Evolutionary conservation across 1,284 basidiomycete genomes (phyloP), one percentile per base, ranked within the genome.

Genomic region (Cronartium quercuum): DNA sequence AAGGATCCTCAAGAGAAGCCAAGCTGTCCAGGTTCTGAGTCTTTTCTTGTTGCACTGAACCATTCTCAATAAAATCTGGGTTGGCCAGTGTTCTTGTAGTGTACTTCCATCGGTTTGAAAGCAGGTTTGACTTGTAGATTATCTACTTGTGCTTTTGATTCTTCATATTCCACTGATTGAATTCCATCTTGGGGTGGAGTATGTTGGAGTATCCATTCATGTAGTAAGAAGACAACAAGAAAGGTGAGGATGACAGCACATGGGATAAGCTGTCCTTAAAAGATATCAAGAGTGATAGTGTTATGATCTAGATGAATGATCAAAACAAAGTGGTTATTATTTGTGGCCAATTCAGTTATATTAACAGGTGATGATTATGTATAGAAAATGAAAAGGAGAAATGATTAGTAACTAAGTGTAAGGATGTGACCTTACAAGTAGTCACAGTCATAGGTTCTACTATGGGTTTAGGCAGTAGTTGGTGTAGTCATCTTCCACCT

Each of bases 171-270:
- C 21, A 66, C 70, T n/a, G 42, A 42, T 5, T 51, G 35, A 12
- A 65, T 65, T 81, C 91, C 90, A 3, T 90, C 85, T 1, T 90
- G 90, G 0, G 90, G 90, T 5, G 91, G 86, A 7, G 91, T 90
- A 81, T 94, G 93, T 82, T 95, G 92, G 1, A 91, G 86, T 77
- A 97, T 92, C 93, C 94, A 98, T 82, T 98, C 95, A 41, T 94
- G 88, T 6, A 98, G 85, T 2, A 98, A 86, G 80, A 98, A 95
- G 37, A 94, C 85, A 7, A 89, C 89, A 13, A 96, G 88, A 77
- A 96, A 93, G 0, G 88, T 86, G 38, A 94, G 85, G 51, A 96
- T 91, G 66, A 98, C 90, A 66, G 90, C 84, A 57, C 92, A 90
- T 7, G 94, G 91, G 75, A 98, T 91, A 75, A 96, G 90, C 82